phyloP scores from a whole-genome alignment of 2,329 filamentous ascomycete genomes.

The Stachybotrys elegans region DNA sequence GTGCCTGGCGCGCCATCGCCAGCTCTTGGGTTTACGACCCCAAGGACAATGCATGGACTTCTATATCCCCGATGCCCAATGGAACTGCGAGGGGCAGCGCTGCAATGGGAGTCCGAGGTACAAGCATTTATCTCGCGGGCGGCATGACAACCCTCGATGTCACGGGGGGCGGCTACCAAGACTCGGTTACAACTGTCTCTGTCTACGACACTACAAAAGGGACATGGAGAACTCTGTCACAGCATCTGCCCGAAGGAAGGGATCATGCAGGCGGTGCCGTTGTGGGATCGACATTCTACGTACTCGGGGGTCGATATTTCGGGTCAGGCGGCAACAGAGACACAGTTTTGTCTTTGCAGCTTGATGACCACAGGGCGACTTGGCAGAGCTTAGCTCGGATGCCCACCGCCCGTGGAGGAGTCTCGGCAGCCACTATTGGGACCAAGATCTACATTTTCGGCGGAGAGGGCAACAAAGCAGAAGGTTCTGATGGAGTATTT shows the following conservation, averaged over 20 bases:
- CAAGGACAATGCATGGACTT: slow-evolving; percentile 18
- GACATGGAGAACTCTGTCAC: slow-evolving; percentile 21
- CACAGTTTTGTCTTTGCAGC: slow-evolving; percentile 28
- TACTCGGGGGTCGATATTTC: slow-evolving; percentile 27
- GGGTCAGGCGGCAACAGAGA: slow-evolving; percentile 25
- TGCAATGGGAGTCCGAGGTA: slow-evolving; percentile 21
- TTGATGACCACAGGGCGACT: slow-evolving; percentile 15
- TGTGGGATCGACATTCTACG: slow-evolving; percentile 25
- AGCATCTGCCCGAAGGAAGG: slow-evolving; percentile 24
- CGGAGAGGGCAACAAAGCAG: slow-evolving; percentile 27
- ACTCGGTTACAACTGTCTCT: slow-evolving; percentile 21
- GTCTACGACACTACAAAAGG: slow-evolving; percentile 22
- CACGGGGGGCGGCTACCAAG: slow-evolving; percentile 12
- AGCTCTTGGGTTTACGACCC: slow-evolving; percentile 26
- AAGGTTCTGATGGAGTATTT: slow-evolving; percentile 16
- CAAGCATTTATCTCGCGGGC: slow-evolving; percentile 30
- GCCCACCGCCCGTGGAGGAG: slow-evolving; percentile 31
- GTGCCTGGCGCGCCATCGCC: slow-evolving; percentile 19
- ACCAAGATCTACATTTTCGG: slow-evolving; percentile 28
- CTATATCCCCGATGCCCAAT: slow-evolving; percentile 18
- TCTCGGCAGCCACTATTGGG: slow-evolving; percentile 20
- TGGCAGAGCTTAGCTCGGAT: slow-evolving; percentile 26
- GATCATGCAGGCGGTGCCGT: slow-evolving; percentile 28
- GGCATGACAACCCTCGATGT: slow-evolving; percentile 23
- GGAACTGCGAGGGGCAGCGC: slow-evolving; percentile 25